These are phyloP conservation scores for Pseudocercospora eumusae DNA, from an alignment of 2,329 filamentous ascomycete species.

Conservation along the genomic window DNA sequence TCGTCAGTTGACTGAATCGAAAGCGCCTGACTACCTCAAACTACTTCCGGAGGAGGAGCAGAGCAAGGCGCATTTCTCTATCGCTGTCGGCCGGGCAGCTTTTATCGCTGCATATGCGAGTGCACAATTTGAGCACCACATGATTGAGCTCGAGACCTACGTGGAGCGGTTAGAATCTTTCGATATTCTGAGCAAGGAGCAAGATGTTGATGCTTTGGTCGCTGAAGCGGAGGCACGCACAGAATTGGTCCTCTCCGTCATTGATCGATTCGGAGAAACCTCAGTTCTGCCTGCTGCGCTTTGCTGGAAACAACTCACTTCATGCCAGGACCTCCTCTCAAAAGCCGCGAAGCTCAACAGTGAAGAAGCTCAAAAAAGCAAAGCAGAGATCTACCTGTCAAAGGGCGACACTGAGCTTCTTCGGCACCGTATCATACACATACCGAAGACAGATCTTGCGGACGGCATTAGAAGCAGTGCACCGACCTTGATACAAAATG, in stretches of 20 bases:
- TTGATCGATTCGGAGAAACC: constrained; percentile 31
- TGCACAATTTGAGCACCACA: constrained; percentile 55
- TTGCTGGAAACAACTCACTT: constrained; percentile 56
- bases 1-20: constrained; percentile 57
- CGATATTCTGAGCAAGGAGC: constrained; percentile 45
- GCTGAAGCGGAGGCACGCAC: constrained; percentile 36
- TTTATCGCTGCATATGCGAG: constrained; percentile 60
- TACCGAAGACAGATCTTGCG: constrained; percentile 40
- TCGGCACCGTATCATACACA: constrained; percentile 52
- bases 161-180: constrained; percentile 44
- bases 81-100: constrained; percentile 56
- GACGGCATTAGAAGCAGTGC: constrained; percentile 48
- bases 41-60: constrained; percentile 38
- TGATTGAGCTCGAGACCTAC: constrained; percentile 57
- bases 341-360: constrained; percentile 52
- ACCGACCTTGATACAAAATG: constrained; percentile 55
- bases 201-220: constrained; percentile 57
- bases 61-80: constrained; percentile 41
- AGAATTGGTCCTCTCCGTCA: constrained; percentile 35
- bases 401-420: constrained; percentile 59
- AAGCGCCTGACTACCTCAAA: constrained; percentile 55
- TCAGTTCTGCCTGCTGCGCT: constrained; percentile 31
- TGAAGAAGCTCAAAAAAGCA: constrained; percentile 47
- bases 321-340: constrained; percentile 54
- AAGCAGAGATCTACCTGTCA: constrained; percentile 54